Conservation (phyloP, 164 flowering plant species). For the Annona cherimola region DNA sequence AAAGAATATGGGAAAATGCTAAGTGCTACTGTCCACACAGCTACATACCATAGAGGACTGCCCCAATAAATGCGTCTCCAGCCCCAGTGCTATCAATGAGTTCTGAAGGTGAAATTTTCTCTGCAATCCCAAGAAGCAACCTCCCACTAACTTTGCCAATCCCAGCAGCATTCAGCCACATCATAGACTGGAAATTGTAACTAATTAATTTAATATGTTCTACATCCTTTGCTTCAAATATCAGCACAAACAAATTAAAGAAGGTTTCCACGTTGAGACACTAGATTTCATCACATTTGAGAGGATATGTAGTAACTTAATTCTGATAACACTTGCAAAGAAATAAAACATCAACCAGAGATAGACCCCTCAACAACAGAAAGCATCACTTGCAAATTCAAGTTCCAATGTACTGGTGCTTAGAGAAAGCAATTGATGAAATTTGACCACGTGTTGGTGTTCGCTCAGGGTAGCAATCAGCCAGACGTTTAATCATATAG, state of each 20-base stretch:
- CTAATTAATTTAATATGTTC: neutral
- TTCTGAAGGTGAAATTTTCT: slow-evolving; percentile 77
- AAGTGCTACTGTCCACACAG: no score
- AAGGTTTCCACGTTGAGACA: neutral
- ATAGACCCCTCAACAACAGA: neutral
- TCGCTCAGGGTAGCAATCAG: no score
- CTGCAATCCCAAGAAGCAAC: slow-evolving; percentile 74
- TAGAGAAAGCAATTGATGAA: no score
- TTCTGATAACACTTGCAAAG: neutral
- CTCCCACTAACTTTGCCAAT: slow-evolving; percentile 62
- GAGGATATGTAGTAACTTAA: neutral
- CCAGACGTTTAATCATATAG: no score
- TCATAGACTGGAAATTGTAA: slow-evolving; percentile 7
- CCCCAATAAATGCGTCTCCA: slow-evolving; percentile 94
- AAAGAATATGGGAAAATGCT: no score
- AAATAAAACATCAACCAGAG: neutral
- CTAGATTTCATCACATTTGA: neutral
- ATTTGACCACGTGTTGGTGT: no score
- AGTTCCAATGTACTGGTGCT: neutral
- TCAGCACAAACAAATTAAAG: neutral
- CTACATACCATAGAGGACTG: slow-evolving; percentile 64
- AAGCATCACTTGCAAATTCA: neutral
- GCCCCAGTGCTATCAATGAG: slow-evolving; percentile 91
- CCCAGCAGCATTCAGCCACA: slow-evolving; percentile 49
- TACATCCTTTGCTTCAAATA: neutral